Evolutionary conservation across 2,329 filamentous ascomycete species (phyloP).

Genomic region (Phaeoacremonium minimum): DNA sequence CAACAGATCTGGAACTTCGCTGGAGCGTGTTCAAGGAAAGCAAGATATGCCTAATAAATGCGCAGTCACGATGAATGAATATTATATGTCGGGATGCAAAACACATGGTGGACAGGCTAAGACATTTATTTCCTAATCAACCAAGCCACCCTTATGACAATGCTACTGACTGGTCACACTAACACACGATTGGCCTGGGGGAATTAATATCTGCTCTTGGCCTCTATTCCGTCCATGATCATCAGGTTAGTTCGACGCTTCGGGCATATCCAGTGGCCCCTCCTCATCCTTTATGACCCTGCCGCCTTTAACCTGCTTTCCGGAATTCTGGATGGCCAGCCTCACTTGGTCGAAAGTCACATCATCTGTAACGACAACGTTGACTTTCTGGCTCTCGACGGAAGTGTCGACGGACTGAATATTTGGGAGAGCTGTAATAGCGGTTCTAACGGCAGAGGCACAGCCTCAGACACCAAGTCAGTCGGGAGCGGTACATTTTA

Average conservation of each 20-base stretch:
- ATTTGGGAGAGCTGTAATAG: background rate
- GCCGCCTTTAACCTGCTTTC: conserved; percentile 2
- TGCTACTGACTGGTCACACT: background rate
- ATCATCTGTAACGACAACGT: conserved; percentile 1
- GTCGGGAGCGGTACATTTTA: background rate
- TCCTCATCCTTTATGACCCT: background rate
- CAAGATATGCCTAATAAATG: background rate
- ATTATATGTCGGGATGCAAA: background rate
- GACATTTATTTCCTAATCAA: background rate
- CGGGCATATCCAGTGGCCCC: background rate
- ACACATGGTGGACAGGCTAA: background rate
- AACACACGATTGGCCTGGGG: background rate
- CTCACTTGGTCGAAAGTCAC: conserved; percentile 3
- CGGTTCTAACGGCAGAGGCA: conserved; percentile 1
- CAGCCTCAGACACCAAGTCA: conserved; percentile 1
- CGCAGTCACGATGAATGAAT: background rate
- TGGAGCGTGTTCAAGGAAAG: no score
- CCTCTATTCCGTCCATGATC: conserved; percentile 1
- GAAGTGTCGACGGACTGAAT: conserved; percentile 1
- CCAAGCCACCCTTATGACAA: background rate
- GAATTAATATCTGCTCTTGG: background rate
- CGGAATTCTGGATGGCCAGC: conserved; percentile 1
- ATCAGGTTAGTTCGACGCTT: conserved; percentile 1
- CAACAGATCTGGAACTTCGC: no score
- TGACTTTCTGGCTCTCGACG: conserved; percentile 2